Evolutionary conservation across 116 monocot genomes (phyloP), one percentile per base, ranked within the genome.

Genomic region (Thalassia testudinum): DNA sequence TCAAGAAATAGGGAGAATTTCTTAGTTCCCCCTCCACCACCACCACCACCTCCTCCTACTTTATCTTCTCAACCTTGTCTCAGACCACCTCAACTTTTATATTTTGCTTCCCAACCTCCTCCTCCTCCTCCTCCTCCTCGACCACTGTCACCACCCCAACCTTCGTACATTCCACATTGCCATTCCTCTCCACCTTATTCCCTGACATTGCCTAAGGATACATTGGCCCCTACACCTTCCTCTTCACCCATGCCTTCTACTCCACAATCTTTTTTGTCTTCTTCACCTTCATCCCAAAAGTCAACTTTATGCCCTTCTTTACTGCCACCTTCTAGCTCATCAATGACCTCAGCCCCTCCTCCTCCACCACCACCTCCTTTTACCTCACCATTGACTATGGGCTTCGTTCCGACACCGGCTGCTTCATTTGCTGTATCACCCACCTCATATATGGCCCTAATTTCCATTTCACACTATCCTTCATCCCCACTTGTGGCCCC

Each of bases 111-210:
- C 29, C 8, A 15, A 55, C 21, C 54, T 55, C 4, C 30, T 4
- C 25, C 52, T 23, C 54, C 7, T n/a, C 34, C 26, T 55, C 30
- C 54, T 55, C 54, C 54, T 0, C 34, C 28, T 55, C 17, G 6
- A 34, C 10, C 10, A 21, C 20, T 7, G 8, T 24, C 12, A 26
- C 24, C 19, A 14, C 0, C 34, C 10, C 17, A 60, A 28, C 14
- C 10, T 3, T 34, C 30, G 6, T 34, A 34, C 30, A 3, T 3
- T 10, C 30, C 30, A 34, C 30, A 5, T 34, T 34, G 30, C 30
- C 30, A 3, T 34, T 10, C 30, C 30, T 34, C n/a, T n/a, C n/a
- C n/a, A n/a, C n/a, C n/a, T n/a, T n/a, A n/a, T n/a, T n/a, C n/a
- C n/a, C n/a, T n/a, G n/a, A n/a, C n/a, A n/a, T n/a, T n/a, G n/a